These are phyloP conservation scores for Butyriboletus loyo DNA, from an alignment of 768 basidiomycete species.

Conservation along the genomic window DNA sequence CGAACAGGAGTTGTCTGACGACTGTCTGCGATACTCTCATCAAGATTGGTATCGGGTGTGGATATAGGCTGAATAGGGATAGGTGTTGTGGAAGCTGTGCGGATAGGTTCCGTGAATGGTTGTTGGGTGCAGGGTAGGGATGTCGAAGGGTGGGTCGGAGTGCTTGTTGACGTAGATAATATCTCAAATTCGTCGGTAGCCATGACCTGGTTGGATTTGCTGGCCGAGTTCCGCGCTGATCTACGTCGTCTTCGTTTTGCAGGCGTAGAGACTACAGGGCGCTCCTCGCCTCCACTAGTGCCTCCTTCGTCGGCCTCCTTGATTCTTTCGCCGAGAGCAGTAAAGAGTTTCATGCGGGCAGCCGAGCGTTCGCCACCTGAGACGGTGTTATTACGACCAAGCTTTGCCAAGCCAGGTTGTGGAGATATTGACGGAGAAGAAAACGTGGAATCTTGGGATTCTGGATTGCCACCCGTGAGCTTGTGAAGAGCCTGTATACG, in stretches of 20 bases:
- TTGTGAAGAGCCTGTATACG: constrained; percentile 80
- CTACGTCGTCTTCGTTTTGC: constrained; percentile 57
- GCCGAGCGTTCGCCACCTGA: constrained; percentile 77
- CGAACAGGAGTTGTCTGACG: constrained; percentile 35
- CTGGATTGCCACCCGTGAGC: constrained; percentile 67
- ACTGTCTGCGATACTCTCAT: constrained; percentile 30
- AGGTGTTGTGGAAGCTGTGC: constrained; percentile 29
- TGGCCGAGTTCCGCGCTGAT: constrained; percentile 40
- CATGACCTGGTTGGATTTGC: constrained; percentile 38
- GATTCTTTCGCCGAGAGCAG: constrained; percentile 53
- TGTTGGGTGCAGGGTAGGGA: constrained; percentile 44
- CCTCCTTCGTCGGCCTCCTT: constrained; percentile 64
- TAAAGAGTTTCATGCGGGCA: constrained; percentile 66
- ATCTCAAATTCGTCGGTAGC: constrained; percentile 47
- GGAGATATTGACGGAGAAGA: constrained; percentile 49
- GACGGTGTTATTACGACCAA: constrained; percentile 75
- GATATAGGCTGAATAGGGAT: constrained; percentile 28
- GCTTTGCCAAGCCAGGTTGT: constrained; percentile 45
- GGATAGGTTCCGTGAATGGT: constrained; percentile 23
- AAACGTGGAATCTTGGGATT: constrained; percentile 53
- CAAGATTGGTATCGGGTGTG: constrained; percentile 26
- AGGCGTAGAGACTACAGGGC: constrained; percentile 38
- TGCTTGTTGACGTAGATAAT: constrained; percentile 47
- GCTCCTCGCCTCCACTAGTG: constrained; percentile 59
- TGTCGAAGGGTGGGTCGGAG: constrained; percentile 54